These are phyloP conservation scores for Ceratobasidium sp. DNA, from an alignment of 1,284 basidiomycete genomes.

Conservation along the genomic window DNA sequence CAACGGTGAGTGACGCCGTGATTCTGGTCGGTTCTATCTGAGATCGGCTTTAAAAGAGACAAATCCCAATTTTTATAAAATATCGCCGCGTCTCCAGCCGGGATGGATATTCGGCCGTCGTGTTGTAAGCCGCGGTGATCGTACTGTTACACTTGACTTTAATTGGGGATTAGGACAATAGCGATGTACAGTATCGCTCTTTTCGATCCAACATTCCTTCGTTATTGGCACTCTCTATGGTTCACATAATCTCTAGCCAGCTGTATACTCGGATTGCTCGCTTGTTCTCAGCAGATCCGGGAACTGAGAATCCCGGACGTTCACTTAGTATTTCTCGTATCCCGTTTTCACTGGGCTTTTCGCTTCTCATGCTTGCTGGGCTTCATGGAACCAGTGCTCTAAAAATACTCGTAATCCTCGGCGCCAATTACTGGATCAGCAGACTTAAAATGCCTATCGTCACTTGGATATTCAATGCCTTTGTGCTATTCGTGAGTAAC, in stretches of 20 bases:
- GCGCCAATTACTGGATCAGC: constrained; percentile 77
- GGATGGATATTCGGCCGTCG: constrained; percentile 78
- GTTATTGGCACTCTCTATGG: constrained; percentile 65
- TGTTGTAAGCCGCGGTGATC: constrained; percentile 67
- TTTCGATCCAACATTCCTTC: constrained; percentile 81
- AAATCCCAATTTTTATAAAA: constrained; percentile 81
- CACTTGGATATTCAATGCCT: constrained; percentile 83
- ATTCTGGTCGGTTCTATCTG: constrained; percentile 26
- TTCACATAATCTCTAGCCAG: constrained; percentile 59
- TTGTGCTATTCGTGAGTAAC: constrained; percentile 84
- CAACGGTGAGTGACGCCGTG: constrained; percentile 66
- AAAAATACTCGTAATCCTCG: constrained; percentile 82
- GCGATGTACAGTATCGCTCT: constrained; percentile 85
- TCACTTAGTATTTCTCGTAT: constrained; percentile 62
- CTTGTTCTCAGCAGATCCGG: constrained; percentile 48
- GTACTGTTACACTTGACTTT: constrained; percentile 43
- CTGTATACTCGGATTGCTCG: constrained; percentile 59
- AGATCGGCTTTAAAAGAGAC: constrained; percentile 62
- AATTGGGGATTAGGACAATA: constrained; percentile 75
- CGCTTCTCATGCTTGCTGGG: constrained; percentile 76
- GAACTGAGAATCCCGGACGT: constrained; percentile 41
- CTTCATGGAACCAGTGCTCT: constrained; percentile 89
- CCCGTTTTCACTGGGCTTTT: constrained; percentile 68
- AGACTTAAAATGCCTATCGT: constrained; percentile 66
- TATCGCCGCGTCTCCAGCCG: constrained; percentile 69